Evolutionary conservation across 495 filamentous ascomycete genomes (phyloP), one percentile per base, ranked within the genome.

Genomic region (Aspergillus coremiiformis): DNA sequence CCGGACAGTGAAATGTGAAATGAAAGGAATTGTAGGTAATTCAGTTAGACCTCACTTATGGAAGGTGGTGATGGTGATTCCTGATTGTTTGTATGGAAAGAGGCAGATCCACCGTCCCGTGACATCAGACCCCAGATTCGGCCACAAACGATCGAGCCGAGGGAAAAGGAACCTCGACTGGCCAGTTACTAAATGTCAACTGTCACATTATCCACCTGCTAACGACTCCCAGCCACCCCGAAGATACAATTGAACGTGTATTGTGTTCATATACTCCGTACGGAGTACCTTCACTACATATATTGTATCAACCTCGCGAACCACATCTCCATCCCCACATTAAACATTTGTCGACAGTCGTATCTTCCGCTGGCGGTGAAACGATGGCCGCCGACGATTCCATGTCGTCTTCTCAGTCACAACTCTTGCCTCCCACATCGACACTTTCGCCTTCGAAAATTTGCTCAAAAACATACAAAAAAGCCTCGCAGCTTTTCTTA

Each of bases 401-500:
- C 44, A 61, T 66, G 61, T 67, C 71, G 49, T 60, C 74, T 27
- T 67, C 70, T 12, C 66, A 64, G 35, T 75, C 77, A 39, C 67
- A 70, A 52, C 68, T 82, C 56, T 70, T 68, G 49, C 65, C 68
- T 32, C 78, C 80, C 49, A 61, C 77, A 29, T 75, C 72, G 45
- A 73, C 76, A 39, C 62, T 78, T 23, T 74, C 75, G 32, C 66
- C 82, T 43, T 78, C 84, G 56, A 91, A 90, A 65, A 78, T 87
- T 4, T 76, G 70, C 63, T 76, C 73, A 46, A 70, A 69, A 53
- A 73, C 71, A 39, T 96, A 95, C 71, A 85, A 90, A 54, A 88
- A 92, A 70, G 87, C 92, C 39, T 90, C 88, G 10, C 85, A 89
- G 53, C 81, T 96, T 6, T 98, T 92, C 68, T 73, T 98, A 35